Evolutionary conservation across 305 asterid genomes (phyloP), one percentile per base, ranked within the genome.

Genomic region (Solanum hybrid): DNA sequence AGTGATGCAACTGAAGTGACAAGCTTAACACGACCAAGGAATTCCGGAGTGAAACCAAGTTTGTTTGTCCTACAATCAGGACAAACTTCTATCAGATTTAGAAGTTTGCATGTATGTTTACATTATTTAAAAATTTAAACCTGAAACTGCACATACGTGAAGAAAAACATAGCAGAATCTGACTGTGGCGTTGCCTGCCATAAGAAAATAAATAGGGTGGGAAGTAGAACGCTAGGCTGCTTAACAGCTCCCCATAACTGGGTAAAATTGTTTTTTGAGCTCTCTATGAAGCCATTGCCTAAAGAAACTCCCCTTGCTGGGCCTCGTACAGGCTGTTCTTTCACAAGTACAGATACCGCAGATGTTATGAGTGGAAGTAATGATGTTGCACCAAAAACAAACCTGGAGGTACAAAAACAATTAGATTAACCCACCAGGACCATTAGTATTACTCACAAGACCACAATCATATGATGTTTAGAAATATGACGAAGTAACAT

Each of bases 161-260:
- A 97, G 93, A 94, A 97, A 89, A 97, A 97, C 99, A 97, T 96
- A 91, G 99, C 99, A n/a, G 98, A 96, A 89, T 97, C 99, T 14
- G 99, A 97, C 73, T 96, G 98, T 7, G 99, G 99, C 3, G 99
- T 97, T 84, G 98, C 96, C 93, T 97, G 99, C 99, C 99, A 97
- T 17, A 97, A 94, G 93, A 97, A 97, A 86, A 97, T 94, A 90
- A 97, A 97, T 72, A 97, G 87, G 56, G 99, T 96, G 72, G 99
- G 99, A 89, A 96, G 96, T 90, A 97, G 91, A 75, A 97, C 98
- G 31, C 89, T 92, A 37, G 98, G 99, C 90, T 97, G 96, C 93
- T 92, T 94, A 56, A 97, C 93, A 46, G 98, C 92, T 29, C 16
- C 93, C 98, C 97, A 96, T 93, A 97, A 73, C 79, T 96, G 97